Conservation (phyloP, 208 protist genomes). For the Crithidia mellificae region DNA sequence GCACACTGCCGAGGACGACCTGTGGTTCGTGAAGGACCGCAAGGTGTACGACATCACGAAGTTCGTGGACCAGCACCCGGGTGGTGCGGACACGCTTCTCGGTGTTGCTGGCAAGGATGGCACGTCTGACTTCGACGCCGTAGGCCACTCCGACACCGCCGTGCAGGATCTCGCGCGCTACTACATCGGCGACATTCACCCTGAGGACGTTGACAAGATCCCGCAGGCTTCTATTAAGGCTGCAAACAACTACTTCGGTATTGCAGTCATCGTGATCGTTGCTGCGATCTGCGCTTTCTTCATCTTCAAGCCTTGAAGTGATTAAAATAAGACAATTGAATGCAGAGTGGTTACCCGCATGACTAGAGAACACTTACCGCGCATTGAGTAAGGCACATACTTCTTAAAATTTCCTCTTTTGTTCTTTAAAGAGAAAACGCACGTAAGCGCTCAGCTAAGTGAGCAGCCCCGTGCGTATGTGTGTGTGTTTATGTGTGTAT, state of each 20-base stretch:
- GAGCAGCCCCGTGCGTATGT: too few relatives aligned
- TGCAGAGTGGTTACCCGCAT: too few relatives aligned
- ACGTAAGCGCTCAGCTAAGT: too few relatives aligned
- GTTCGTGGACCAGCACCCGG: slow-evolving; percentile 90
- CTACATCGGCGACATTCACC: slow-evolving; percentile 80
- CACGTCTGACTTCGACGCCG: slow-evolving; percentile 80
- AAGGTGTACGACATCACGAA: slow-evolving; percentile 88
- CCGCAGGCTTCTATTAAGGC: slow-evolving; percentile 24
- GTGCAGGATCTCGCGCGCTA: slow-evolving; percentile 68
- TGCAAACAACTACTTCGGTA: slow-evolving; percentile 43
- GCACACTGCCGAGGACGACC: slow-evolving; percentile 63
- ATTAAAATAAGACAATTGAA: background rate
- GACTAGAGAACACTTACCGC: too few relatives aligned
- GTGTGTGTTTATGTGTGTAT: too few relatives aligned
- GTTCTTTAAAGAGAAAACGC: too few relatives aligned
- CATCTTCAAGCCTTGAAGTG: slow-evolving; percentile 46
- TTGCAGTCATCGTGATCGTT: slow-evolving; percentile 45
- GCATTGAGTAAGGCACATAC: background rate
- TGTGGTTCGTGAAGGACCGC: slow-evolving; percentile 85
- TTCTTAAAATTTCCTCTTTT: too few relatives aligned
- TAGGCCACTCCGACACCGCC: slow-evolving; percentile 75
- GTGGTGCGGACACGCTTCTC: slow-evolving; percentile 83
- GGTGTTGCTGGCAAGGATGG: slow-evolving; percentile 84
- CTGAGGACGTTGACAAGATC: slow-evolving; percentile 51
- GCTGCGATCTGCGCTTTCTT: slow-evolving; percentile 55